A percentile compares a stretch with the other conserved stretches of the same genome.
These are phyloP conservation scores for Ophiocordyceps camponoti-leonardi DNA, from an alignment of 2,329 filamentous ascomycete species.

Conservation along the genomic window DNA sequence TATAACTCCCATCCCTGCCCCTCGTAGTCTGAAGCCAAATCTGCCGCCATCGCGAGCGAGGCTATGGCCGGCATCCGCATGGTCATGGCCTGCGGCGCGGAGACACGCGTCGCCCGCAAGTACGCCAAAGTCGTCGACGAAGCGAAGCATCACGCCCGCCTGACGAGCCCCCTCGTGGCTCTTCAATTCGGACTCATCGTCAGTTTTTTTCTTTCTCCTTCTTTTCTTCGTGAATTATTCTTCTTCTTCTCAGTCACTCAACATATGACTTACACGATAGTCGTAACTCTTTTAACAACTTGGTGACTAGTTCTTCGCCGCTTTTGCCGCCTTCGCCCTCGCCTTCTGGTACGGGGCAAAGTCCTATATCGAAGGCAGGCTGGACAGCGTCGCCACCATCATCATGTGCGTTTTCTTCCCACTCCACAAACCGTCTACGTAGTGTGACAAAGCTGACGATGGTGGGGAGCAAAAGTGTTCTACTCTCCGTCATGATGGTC, in stretches of 20 bases:
- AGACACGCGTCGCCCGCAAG: constrained; percentile 31
- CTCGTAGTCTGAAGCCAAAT: constrained; percentile 34
- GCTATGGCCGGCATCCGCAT: constrained; percentile 42
- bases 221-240: no score
- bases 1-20: no score
- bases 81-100: constrained; percentile 45
- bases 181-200: constrained; percentile 34
- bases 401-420: constrained; percentile 30
- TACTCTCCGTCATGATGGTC: constrained; percentile 42
- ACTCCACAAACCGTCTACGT: no score
- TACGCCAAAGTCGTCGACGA: constrained; percentile 39
- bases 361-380: constrained; percentile 25
- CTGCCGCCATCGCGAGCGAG: constrained; percentile 43
- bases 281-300: no score
- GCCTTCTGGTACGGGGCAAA: constrained; percentile 47
- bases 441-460: no score
- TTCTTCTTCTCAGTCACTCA: no score
- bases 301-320: constrained; percentile 32
- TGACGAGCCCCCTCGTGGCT: constrained; percentile 31
- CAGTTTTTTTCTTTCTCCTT: constrained; percentile 2
- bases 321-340: constrained; percentile 35
- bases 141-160: constrained; percentile 29
- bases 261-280: no score
- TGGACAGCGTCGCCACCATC: constrained; percentile 33
- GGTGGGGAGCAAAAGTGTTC: no score